Percentiles rank a stretch among this genome's conserved stretches.
phyloP scores from a whole-genome alignment of 192 early-diverging fungal species.

The Chytriomyces confervae region DNA sequence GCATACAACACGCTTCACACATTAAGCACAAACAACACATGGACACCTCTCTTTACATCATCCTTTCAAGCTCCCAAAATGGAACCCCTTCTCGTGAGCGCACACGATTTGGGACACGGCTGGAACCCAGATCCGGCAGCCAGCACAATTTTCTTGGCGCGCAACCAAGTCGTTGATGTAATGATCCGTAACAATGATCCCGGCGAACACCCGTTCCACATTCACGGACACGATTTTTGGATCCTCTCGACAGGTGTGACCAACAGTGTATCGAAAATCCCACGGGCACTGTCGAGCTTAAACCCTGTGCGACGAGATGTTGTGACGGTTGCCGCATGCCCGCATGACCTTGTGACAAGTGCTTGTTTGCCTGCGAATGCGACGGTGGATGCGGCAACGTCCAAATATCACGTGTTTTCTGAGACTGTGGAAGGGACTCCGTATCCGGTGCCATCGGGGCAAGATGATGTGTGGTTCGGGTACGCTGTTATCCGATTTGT shows the following conservation, averaged over 20 bases:
- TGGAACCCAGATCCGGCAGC: conserved; percentile 58
- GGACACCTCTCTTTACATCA: neutral
- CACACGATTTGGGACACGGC: conserved; percentile 8
- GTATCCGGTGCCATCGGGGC: neutral
- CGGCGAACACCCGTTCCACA: conserved; percentile 74
- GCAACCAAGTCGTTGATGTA: conserved; percentile 70
- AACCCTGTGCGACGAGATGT: conserved; percentile 1
- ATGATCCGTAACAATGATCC: conserved; percentile 70
- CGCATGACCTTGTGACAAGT: neutral
- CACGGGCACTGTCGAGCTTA: neutral
- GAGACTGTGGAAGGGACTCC: neutral
- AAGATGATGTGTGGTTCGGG: conserved; percentile 38
- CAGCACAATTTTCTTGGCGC: conserved; percentile 58
- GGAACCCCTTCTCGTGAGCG: neutral
- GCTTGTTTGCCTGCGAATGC: conserved; percentile 3
- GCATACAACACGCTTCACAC: conserved; percentile 12
- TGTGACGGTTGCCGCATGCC: conserved; percentile 16
- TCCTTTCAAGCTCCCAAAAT: neutral
- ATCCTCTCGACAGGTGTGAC: conserved; percentile 64
- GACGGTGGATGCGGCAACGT: neutral
- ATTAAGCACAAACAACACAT: neutral
- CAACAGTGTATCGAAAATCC: neutral
- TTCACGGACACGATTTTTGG: conserved; percentile 79
- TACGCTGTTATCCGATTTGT: conserved; percentile 75
- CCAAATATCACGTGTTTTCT: neutral